phyloP scores from a whole-genome alignment of 441 rosid genomes.

The Populus hybrid region DNA sequence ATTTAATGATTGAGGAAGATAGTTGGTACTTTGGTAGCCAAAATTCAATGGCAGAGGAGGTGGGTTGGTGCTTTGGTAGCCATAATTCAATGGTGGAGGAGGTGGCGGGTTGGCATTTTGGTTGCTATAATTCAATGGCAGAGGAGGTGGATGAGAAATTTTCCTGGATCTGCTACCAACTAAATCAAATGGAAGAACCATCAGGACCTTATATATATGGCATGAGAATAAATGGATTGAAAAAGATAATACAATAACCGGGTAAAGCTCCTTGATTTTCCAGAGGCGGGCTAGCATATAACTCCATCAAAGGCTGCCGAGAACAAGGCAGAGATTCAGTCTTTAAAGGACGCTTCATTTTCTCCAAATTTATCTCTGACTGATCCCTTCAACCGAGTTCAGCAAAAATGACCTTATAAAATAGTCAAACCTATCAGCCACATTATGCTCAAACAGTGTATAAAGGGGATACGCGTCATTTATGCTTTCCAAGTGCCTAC shows the following conservation, averaged over 20 bases:
- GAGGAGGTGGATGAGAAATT: slow-evolving; percentile 10
- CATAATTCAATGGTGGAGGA: slow-evolving; percentile 6
- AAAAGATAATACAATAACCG: slow-evolving; percentile 12
- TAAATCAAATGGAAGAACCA: slow-evolving; percentile 5
- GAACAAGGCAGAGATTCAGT: slow-evolving; percentile 19
- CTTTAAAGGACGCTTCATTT: slow-evolving; percentile 23
- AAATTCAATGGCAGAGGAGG: too few relatives aligned
- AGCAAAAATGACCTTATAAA: slow-evolving; percentile 30
- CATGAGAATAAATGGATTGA: neutral
- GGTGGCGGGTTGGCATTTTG: slow-evolving; percentile 11
- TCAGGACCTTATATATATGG: neutral
- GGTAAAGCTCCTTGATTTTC: slow-evolving; percentile 16
- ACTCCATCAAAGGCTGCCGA: slow-evolving; percentile 13
- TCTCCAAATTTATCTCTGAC: slow-evolving; percentile 26
- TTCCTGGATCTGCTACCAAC: slow-evolving; percentile 12
- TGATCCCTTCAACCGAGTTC: slow-evolving; percentile 28
- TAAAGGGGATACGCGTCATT: neutral
- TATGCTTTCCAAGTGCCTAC: slow-evolving; percentile 7
- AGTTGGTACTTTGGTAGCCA: too few relatives aligned
- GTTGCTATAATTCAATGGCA: neutral
- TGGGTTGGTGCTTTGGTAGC: slow-evolving; percentile 12
- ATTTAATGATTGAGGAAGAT: neutral
- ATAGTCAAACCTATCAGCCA: slow-evolving; percentile 14
- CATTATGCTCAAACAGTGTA: neutral
- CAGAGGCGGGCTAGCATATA: slow-evolving; percentile 1